Evolutionary conservation across 768 basidiomycete species (phyloP).

Genomic region (Termitomyces sp.): DNA sequence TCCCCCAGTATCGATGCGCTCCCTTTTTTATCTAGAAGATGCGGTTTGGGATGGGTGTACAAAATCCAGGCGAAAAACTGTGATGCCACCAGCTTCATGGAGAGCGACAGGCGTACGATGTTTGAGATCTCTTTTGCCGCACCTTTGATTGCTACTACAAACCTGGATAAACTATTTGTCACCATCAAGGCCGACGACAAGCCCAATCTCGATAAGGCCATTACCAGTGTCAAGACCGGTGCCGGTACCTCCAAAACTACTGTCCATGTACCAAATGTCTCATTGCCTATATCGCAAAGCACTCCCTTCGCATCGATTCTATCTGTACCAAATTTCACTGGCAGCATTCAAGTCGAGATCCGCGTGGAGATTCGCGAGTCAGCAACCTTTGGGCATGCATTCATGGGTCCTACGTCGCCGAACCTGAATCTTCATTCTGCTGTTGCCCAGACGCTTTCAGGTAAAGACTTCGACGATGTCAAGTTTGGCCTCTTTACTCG

Average conservation of each 20-base stretch:
- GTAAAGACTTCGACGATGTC: constrained; percentile 12
- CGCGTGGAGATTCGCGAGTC: neutral
- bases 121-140: neutral
- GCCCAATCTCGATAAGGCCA: neutral
- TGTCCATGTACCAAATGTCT: neutral
- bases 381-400: neutral
- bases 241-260: neutral
- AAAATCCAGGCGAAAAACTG: neutral
- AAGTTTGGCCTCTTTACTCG: constrained; percentile 19
- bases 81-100: neutral
- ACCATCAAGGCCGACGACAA: neutral
- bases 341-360: neutral
- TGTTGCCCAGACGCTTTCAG: constrained; percentile 10
- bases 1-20: neutral
- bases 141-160: neutral
- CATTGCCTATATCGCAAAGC: neutral
- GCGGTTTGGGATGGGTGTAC: neutral
- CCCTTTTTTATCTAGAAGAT: neutral
- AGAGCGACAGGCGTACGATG: neutral
- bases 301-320: neutral
- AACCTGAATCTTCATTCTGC: constrained; percentile 3
- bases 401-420: neutral
- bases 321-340: neutral
- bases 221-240: neutral
- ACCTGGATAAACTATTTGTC: neutral